These are phyloP conservation scores for Boletus tylopilopsis DNA, from an alignment of 768 basidiomycete species.

Conservation along the genomic window DNA sequence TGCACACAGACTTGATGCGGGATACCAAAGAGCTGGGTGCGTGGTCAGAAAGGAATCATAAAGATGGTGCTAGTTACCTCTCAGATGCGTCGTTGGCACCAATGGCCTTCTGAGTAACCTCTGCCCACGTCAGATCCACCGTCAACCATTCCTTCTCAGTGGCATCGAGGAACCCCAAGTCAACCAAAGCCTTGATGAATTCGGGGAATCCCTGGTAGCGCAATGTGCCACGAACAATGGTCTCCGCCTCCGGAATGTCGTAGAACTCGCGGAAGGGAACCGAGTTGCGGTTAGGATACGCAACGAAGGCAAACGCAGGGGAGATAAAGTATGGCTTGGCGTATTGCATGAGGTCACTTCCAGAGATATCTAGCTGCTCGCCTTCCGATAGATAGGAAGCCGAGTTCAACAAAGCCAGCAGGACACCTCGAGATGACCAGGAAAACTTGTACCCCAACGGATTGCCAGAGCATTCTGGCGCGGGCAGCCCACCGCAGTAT, in stretches of 20 bases:
- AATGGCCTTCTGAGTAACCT: constrained; percentile 73
- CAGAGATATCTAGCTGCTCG: constrained; percentile 62
- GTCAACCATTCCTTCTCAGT: constrained; percentile 74
- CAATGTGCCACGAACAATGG: constrained; percentile 87
- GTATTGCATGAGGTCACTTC: constrained; percentile 82
- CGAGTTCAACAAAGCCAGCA: constrained; percentile 89
- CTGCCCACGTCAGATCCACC: constrained; percentile 73
- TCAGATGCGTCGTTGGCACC: constrained; percentile 68
- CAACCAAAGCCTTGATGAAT: constrained; percentile 84
- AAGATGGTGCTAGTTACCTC: constrained; percentile 40
- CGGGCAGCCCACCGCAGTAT: constrained; percentile 95
- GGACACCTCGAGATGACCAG: constrained; percentile 95
- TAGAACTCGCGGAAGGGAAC: constrained; percentile 89
- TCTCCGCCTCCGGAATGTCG: constrained; percentile 90
- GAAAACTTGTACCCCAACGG: constrained; percentile 99
- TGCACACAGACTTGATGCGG: constrained; percentile 64
- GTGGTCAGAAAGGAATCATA: background rate
- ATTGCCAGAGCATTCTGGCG: constrained; percentile 87
- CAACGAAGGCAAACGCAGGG: constrained; percentile 94
- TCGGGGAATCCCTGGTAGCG: constrained; percentile 96
- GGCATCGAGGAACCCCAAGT: constrained; percentile 83
- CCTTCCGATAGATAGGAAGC: constrained; percentile 75
- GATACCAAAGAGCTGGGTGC: constrained; percentile 61
- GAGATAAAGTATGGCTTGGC: constrained; percentile 95
- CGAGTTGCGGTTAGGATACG: constrained; percentile 96